Evolutionary conservation across 805 yeast species (phyloP), one percentile per base, ranked within the genome.

Genomic region (Blastobotrys peoriensis): DNA sequence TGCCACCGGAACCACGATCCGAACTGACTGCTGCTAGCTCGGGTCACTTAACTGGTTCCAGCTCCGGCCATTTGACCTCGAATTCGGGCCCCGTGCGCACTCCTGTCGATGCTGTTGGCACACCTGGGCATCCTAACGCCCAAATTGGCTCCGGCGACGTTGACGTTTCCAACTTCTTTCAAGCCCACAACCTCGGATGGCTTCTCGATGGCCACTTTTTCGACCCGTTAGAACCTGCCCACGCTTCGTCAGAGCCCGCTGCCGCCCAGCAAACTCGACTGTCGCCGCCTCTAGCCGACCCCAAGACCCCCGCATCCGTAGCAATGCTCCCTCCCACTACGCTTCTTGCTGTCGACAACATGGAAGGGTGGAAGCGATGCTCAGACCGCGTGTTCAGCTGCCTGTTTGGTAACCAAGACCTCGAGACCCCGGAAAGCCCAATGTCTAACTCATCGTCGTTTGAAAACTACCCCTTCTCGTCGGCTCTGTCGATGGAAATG

Each of bases 141-240:
- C 17, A 25, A n/a, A n/a, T n/a, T 25, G 30, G 16, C 33, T 15
- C 30, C 33, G 30, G 17, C 22, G 16, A 33, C 18, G 18, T 30
- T 37, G 43, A 37, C 13, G 10, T 38, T 17, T 20, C 30, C 27
- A 15, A 35, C 3, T 40, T 46, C 9, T 54, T 56, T 37, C 53
- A 45, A 33, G 49, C 51, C n/a, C 45, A 53, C 25, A 56, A 54
- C 44, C 40, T 57, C 21, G 45, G 58, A 17, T 56, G 61, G 61
- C 53, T 57, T 17, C 56, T 57, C 45, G 52, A 49, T 18, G 34
- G 40, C 20, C 46, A 33, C 27, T 9, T 33, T 16, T 33, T 16
- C 25, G 38, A 22, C 23, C 28, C 20, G 33, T 15, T 15, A 16
- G 33, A 34, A 3, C 37, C 36, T 20, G 36, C 25, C 8, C 19